Evolutionary conservation across 2,329 filamentous ascomycete genomes (phyloP).

Genomic region (Trichophaea hybrida): DNA sequence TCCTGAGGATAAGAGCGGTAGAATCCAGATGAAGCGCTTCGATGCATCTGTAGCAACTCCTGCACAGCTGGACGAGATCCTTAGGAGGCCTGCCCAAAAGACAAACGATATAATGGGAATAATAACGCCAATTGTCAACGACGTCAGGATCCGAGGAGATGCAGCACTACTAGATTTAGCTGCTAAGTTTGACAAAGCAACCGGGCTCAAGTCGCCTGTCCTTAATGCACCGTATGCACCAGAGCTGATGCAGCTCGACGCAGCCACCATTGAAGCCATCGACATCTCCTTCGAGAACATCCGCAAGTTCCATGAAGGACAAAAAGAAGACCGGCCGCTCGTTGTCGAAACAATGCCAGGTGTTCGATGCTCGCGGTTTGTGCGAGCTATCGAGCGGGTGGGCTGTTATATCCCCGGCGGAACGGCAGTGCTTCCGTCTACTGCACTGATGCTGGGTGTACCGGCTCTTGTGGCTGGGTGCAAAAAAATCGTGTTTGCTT

Average conservation of each 20-base stretch:
- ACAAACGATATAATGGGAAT: constrained; percentile 93
- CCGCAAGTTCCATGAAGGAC: constrained; percentile 79
- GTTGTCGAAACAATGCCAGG: constrained; percentile 95
- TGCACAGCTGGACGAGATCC: constrained; percentile 53
- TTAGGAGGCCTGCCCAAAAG: constrained; percentile 83
- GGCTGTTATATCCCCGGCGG: constrained; percentile 92
- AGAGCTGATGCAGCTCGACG: constrained; percentile 68
- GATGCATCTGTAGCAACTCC: constrained; percentile 50
- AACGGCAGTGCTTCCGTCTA: constrained; percentile 91
- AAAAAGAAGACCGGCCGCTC: constrained; percentile 69
- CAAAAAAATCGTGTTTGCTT: constrained; percentile 84
- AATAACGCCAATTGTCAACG: constrained; percentile 79
- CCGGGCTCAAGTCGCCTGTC: constrained; percentile 75
- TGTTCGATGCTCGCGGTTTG: constrained; percentile 85
- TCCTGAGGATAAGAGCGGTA: constrained; percentile 10
- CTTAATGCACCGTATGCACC: constrained; percentile 77
- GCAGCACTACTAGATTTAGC: constrained; percentile 82
- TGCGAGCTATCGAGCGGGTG: constrained; percentile 84
- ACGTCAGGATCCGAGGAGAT: constrained; percentile 71
- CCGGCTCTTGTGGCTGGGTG: constrained; percentile 96
- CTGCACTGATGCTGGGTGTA: constrained; percentile 93
- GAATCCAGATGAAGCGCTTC: constrained; percentile 72
- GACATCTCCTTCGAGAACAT: constrained; percentile 93
- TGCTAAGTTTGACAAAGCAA: constrained; percentile 95
- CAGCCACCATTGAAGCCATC: constrained; percentile 81